Evolutionary conservation across 345 rosid genomes (phyloP), one percentile per base, ranked within the genome.

Genomic region (Sonneratia caseolaris): DNA sequence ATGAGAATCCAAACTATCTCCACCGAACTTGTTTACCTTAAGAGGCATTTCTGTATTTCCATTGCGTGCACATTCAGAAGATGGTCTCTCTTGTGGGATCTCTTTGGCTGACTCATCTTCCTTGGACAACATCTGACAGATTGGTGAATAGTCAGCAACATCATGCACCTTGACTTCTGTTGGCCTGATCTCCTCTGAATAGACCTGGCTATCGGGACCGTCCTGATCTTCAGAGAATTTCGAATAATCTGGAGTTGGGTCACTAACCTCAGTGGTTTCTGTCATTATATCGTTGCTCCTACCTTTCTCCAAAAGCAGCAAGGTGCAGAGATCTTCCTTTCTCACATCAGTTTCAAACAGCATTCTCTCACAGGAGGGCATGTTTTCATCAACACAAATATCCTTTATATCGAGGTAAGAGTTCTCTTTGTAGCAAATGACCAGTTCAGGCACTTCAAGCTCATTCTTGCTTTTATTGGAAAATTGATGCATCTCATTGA

Each of bases 351-450:
- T 71, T 57, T 81, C 85, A 59, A 86, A 86, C 74, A 84, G 79
- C 69, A 87, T 82, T 81, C 80, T 88, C 73, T 80, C 89, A 36
- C 84, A 82, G 27, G 81, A 78, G 38, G 87, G 89, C 22, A 90
- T 80, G 66, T 85, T 93, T 72, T 95, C 90, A 38, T 95, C 97
- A 4, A 92, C 62, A 37, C 97, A 90, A 21, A 95, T 90, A 72
- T 90, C 99, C 82, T 92, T 95, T 47, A 92, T 82, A 2, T 81
- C 85, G 71, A 85, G 84, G 73, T 75, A 84, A 62, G 82, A 72
- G 45, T 73, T 82, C 80, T 88, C 93, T 75, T 85, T 80, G 82
- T 80, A 94, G 74, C 96, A 89, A 74, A 91, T 87, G 37, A 83
- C 75, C 69, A 91, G 74, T 78, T 91, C 96, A 4, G 92, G 95